Percentiles rank a stretch among this genome's conserved stretches.
These are phyloP conservation scores for Herpetospermum pedunculosum DNA, from an alignment of 306 rosid genomes.

Conservation along the genomic window DNA sequence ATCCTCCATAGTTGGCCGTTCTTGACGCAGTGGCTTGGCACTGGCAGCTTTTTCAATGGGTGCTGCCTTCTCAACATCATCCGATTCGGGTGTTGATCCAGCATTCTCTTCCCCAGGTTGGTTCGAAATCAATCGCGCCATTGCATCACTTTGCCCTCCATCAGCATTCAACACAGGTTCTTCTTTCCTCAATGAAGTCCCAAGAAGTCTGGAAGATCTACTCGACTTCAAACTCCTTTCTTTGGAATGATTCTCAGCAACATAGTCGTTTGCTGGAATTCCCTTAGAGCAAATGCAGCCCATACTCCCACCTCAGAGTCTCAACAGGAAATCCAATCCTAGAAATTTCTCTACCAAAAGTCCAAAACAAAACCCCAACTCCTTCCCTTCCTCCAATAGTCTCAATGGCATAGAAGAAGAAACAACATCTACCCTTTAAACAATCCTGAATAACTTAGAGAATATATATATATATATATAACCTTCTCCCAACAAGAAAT, in stretches of 20 bases:
- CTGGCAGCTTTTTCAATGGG: constrained; percentile 12
- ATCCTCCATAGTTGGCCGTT: constrained; percentile 7
- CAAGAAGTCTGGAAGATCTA: constrained; percentile 18
- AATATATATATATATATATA: too few relatives aligned
- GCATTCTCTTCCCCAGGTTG: constrained; percentile 10
- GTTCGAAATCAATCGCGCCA: constrained; percentile 26
- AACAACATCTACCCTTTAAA: neutral
- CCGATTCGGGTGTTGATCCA: constrained; percentile 19
- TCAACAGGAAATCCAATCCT: constrained; percentile 3
- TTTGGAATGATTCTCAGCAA: constrained; percentile 21
- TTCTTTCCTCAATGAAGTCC: constrained; percentile 13
- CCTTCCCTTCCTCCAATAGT: neutral
- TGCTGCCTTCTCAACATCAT: constrained; percentile 21
- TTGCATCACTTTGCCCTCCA: constrained; percentile 24
- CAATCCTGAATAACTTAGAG: neutral
- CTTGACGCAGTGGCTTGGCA: constrained; percentile 17
- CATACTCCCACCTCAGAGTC: constrained; percentile 23
- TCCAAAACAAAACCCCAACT: neutral
- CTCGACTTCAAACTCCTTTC: constrained; percentile 20
- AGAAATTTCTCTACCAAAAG: neutral
- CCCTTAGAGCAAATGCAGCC: constrained; percentile 70
- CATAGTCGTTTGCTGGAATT: constrained; percentile 18
- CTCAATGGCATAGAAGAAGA: constrained; percentile 4
- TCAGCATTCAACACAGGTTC: constrained; percentile 18
- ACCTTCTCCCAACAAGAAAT: neutral